Conservation (phyloP, 2,329 filamentous ascomycete species). For the Xylariomycetidae sp. region DNA sequence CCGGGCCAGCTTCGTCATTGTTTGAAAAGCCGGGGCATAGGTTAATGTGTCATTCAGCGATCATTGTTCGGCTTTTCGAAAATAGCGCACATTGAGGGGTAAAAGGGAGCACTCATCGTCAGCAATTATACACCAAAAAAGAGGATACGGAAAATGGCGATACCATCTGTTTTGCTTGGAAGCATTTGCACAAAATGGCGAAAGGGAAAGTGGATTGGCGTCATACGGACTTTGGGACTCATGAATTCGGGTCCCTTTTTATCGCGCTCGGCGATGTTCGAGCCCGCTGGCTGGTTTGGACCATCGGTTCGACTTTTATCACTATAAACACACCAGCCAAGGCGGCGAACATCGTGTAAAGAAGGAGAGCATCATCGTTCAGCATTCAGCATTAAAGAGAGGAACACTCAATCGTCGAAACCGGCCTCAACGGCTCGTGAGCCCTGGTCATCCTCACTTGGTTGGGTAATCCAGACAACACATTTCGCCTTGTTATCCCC, state of each 20-base stretch:
- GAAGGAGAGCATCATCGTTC: constrained; percentile 12
- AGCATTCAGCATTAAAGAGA: constrained; percentile 15
- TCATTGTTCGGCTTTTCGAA: constrained; percentile 11
- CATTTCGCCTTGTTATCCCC: no score
- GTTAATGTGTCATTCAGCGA: constrained; percentile 14
- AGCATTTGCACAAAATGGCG: constrained; percentile 12
- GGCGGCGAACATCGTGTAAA: no score
- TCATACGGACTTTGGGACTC: no score
- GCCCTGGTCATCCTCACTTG: no score
- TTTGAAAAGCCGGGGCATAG: constrained; percentile 8
- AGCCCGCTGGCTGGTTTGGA: constrained; percentile 17
- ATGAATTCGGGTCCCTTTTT: no score
- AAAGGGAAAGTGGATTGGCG: constrained; percentile 13
- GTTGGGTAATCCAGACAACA: no score
- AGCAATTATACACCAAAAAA: constrained; percentile 5
- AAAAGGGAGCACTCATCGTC: constrained; percentile 10
- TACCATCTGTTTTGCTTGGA: constrained; percentile 10
- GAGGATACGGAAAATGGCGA: constrained; percentile 13
- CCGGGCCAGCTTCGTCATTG: no score
- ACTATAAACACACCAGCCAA: constrained; percentile 8
- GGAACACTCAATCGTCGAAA: no score
- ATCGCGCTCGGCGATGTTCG: no score
- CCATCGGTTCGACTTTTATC: constrained; percentile 13
- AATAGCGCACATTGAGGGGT: constrained; percentile 14
- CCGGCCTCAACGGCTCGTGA: no score